Conservation (phyloP, 768 basidiomycete genomes). For the Suillus cothurnatus region DNA sequence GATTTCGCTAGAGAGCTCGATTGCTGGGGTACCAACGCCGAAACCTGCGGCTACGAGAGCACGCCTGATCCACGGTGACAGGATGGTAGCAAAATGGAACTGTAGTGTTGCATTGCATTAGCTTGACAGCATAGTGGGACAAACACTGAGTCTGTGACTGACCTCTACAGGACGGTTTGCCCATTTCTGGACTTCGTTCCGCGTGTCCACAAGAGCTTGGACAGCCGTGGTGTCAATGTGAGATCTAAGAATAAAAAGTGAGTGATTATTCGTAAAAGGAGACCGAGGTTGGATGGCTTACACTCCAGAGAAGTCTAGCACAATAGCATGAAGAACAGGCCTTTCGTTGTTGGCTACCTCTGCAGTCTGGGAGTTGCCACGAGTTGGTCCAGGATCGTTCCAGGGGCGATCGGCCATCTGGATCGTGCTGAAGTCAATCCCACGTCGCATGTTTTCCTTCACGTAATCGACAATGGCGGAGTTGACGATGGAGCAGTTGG, state of each 20-base stretch:
- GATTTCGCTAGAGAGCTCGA: constrained; percentile 57
- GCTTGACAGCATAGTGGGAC: not conserved
- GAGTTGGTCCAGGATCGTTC: constrained; percentile 87
- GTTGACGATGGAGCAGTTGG: constrained; percentile 73
- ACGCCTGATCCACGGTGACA: constrained; percentile 93
- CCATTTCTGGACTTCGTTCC: constrained; percentile 88
- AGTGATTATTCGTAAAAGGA: not conserved
- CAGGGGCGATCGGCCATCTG: constrained; percentile 75
- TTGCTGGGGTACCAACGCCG: constrained; percentile 61
- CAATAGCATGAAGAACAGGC: constrained; percentile 80
- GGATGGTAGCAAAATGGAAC: constrained; percentile 93
- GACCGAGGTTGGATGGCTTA: constrained; percentile 36
- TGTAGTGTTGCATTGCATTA: constrained; percentile 31
- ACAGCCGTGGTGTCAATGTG: constrained; percentile 92
- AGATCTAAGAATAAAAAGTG: constrained; percentile 45
- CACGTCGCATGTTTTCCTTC: constrained; percentile 73
- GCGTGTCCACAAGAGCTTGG: constrained; percentile 89
- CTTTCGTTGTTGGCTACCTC: constrained; percentile 52
- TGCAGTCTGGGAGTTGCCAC: constrained; percentile 47
- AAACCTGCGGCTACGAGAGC: constrained; percentile 90
- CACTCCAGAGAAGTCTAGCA: constrained; percentile 89
- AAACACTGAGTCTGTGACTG: constrained; percentile 20
- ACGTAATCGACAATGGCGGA: constrained; percentile 79
- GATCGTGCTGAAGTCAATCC: constrained; percentile 69
- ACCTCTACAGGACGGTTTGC: constrained; percentile 75